A percentile compares a stretch with the other conserved stretches of the same genome.
phyloP scores from a whole-genome alignment of 768 basidiomycete species.

The Tricholoma terreum region DNA sequence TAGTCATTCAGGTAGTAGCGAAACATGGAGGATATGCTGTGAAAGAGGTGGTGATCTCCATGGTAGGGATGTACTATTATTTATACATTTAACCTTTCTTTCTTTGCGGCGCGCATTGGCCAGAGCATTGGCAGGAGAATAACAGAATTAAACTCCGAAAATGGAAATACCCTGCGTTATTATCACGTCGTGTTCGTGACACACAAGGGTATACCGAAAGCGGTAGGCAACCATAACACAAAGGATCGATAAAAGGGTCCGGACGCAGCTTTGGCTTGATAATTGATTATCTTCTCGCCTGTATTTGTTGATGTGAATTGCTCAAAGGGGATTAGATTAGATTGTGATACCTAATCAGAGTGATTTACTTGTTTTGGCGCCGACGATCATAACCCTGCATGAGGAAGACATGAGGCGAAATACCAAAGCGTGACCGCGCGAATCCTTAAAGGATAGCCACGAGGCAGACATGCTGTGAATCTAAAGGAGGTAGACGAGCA shows the following conservation, averaged over 20 bases:
- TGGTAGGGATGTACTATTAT: conserved; percentile 10
- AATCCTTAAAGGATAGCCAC: background rate
- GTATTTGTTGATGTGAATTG: background rate
- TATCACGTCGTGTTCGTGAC: conserved; percentile 22
- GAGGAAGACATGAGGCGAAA: background rate
- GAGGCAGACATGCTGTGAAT: background rate
- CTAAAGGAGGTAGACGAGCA: background rate
- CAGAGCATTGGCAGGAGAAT: conserved; percentile 3
- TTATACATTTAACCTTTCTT: conserved; percentile 8
- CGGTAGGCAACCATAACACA: conserved; percentile 3
- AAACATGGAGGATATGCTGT: conserved; percentile 6
- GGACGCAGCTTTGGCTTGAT: background rate
- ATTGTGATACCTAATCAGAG: conserved; percentile 3
- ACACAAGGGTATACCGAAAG: conserved; percentile 6
- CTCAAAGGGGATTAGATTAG: conserved; percentile 2
- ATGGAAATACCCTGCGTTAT: conserved; percentile 14
- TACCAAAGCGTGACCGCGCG: background rate
- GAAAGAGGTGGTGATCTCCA: conserved; percentile 1
- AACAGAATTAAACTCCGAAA: conserved; percentile 8
- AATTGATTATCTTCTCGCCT: background rate
- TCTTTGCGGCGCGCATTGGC: conserved; percentile 7
- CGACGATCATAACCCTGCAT: background rate
- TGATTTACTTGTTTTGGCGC: background rate
- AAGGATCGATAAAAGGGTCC: conserved; percentile 4
- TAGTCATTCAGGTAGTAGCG: conserved; percentile 9